Base-by-base conservation (phyloP, 2,329 filamentous ascomycete species). In the Xylaria arbuscula region DNA sequence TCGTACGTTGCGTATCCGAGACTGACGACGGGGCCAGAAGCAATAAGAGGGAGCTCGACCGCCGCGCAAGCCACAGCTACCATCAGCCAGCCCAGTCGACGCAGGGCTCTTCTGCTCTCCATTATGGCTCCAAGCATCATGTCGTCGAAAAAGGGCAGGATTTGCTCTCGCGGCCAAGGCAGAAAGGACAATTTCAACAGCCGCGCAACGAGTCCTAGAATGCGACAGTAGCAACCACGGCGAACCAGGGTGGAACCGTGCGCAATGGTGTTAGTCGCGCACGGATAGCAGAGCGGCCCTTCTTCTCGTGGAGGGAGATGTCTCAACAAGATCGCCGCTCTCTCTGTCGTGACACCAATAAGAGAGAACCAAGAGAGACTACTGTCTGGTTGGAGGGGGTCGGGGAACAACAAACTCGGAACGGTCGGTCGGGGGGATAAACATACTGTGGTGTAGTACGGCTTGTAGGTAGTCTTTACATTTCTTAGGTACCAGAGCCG, bases 1-100 rank as follows among this genome's bases (percentile, higher is more conserved):
- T 71, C 68, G 24, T 76, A 76, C 22, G 69, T 74, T n/a, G 74
- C 73, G 51, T 76, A 76, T 17, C 74, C 74, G 48, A 76, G 72
- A 63, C 73, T 67, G 61, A 76, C 72, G 42, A 64, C 24, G 8
- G 54, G 67, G 3, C 58, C 53, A n/a, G 67, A 65, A 8, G 54
- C 61, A 62, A 69, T 34, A 10, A 40, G 40, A 66, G 45, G 34
- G 24, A 36, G 10, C 34, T 59, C 36, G 28, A n/a, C 38, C 34
- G 51, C 51, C 36, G 45, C 28, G 13, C 56, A 70, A 13, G 51
- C 57, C 48, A 59, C 38, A 15, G 36, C 48, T 38, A 62, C 17
- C 45, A 50, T 48, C 51, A 67, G 40, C 54, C 47, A 56, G n/a
- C 54, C 19, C 2, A 64, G 32, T 50, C 65, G 48, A 38, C 24